These are phyloP conservation scores for Populus hybrid DNA, from an alignment of 441 rosid genomes.

Conservation along the genomic window DNA sequence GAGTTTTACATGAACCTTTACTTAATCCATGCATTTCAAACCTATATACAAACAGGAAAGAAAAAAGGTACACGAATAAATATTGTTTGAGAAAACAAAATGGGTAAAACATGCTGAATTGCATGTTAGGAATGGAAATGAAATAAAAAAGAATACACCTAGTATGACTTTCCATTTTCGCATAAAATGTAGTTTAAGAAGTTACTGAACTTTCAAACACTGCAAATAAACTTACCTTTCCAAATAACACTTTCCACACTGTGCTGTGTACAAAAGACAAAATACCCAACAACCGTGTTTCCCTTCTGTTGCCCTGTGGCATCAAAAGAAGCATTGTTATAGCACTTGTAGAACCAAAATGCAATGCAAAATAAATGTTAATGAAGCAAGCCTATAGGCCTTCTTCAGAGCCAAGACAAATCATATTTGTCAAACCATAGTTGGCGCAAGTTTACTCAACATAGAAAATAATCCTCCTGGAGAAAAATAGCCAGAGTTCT, in stretches of 20 bases:
- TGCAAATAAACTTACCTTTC: conserved; percentile 52
- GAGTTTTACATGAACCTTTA: background rate
- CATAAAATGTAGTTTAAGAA: background rate
- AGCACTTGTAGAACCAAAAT: background rate
- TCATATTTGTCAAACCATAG: background rate
- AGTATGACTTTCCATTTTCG: conserved; percentile 2
- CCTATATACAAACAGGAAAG: background rate
- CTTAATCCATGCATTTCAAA: conserved; percentile 2
- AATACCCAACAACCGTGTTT: conserved; percentile 87
- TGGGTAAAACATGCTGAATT: background rate
- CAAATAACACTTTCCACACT: conserved; percentile 95
- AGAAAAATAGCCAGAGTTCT: background rate
- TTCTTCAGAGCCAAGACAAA: background rate
- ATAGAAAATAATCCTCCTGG: background rate
- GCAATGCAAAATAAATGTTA: background rate
- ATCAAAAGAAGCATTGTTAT: conserved; percentile 10
- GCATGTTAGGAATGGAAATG: background rate
- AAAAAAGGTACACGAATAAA: background rate
- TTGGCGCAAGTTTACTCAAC: background rate
- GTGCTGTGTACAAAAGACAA: conserved; percentile 94
- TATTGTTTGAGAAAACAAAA: background rate
- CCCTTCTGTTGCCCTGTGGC: conserved; percentile 91
- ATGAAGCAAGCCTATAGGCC: conserved; percentile 2
- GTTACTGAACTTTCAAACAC: background rate
- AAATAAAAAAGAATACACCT: too few species aligned